Base-by-base conservation (phyloP, 345 rosid genomes). In the Cardamine chenopodiifolia region DNA sequence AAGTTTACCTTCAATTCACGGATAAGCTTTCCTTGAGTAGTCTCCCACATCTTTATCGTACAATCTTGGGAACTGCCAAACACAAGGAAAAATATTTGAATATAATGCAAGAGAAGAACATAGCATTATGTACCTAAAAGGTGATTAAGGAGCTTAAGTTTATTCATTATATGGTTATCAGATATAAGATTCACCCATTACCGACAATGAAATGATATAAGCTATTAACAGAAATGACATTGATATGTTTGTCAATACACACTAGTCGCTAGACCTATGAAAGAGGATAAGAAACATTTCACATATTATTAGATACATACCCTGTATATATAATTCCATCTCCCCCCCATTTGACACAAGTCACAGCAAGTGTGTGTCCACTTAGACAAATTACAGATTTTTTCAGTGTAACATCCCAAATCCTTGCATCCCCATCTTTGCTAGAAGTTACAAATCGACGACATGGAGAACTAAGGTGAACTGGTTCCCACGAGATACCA, bases 271-370 rank as follows among this genome's bases (percentile, higher is more conserved):
- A 57, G 15, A 47, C 4, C 15, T 17, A 17, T 1, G 18, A 13
- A 48, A 44, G 35, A 13, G 13, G 4, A 39, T 2, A 19, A 20
- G 20, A 37, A 48, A 74, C 59, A 66, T 57, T 55, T 29, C 18
- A 17, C 6, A 13, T 17, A 19, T 74, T 19, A 53, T 74, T 14
- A 48, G 69, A 68, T 35, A 26, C 68, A 54, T 86, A 92, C 98
- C 99, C 96, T 42, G 97, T 95, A 77, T 92, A 92, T 23, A 95
- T 90, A 62, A 87, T 75, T 49, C 97, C 97, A 28, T 92, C 99
- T 65, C 99, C 99, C 4, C 97, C 96, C 99, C 99, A 95, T 77
- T 92, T 95, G 44, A 95, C 99, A 71, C 98, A 92, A 77, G 99
- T 95, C 70, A 95, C 86, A 60, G 98, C 97, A 82, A 89, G 92